These are phyloP conservation scores for Oryza officinalis DNA, from an alignment of 176 grass and related monocot genomes.

Conservation along the genomic window DNA sequence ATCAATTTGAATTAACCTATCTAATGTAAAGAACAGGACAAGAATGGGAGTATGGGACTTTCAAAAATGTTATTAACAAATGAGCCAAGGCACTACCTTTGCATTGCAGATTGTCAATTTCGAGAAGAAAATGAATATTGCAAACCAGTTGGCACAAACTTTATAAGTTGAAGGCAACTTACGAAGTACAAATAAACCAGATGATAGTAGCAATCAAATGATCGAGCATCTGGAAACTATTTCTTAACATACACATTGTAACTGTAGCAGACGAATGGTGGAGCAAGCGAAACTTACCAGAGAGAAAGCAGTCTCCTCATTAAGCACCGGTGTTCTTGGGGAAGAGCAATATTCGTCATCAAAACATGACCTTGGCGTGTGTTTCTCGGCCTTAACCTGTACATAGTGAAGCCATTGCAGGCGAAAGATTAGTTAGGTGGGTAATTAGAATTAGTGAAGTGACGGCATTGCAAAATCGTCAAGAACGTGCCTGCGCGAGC, in stretches of 20 bases:
- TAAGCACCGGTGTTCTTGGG: constrained; percentile 61
- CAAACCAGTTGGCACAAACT: background rate
- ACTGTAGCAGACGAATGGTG: background rate
- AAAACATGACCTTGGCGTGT: constrained; percentile 48
- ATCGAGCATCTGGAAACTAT: background rate
- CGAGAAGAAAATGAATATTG: background rate
- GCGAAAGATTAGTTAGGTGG: constrained; percentile 15
- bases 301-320: constrained; percentile 56
- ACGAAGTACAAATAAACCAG: background rate
- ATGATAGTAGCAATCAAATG: background rate
- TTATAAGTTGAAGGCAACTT: background rate
- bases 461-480: constrained; percentile 5
- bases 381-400: constrained; percentile 85
- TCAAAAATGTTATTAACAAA: background rate
- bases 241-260: background rate
- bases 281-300: constrained; percentile 46
- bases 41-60: background rate
- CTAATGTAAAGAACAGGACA: background rate
- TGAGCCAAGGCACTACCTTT: background rate
- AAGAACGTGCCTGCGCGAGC: constrained; percentile 75
- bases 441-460: background rate
- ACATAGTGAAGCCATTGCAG: background rate
- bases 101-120: background rate
- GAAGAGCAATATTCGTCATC: constrained; percentile 60
- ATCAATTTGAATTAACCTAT: background rate